Conservation (phyloP, 2,329 filamentous ascomycete genomes). For the Exophiala lecanii-corni region DNA sequence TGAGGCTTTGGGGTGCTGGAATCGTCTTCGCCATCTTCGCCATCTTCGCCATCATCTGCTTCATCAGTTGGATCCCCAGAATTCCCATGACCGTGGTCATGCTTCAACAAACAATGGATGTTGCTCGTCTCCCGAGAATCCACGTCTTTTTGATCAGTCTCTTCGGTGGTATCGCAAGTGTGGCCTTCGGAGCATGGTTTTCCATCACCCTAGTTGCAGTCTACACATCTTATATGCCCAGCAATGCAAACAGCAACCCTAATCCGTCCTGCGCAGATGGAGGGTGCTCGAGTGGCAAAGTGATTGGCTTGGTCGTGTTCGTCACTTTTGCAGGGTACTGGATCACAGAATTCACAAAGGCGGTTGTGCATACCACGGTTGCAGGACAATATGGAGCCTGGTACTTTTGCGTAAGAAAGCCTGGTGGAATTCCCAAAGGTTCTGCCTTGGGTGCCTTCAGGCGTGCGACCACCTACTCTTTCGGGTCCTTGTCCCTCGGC, state of each 20-base stretch:
- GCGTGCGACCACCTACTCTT: conserved; percentile 81
- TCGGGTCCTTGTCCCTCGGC: conserved; percentile 83
- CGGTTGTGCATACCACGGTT: conserved; percentile 82
- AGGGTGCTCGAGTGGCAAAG: conserved; percentile 67
- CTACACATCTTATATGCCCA: conserved; percentile 77
- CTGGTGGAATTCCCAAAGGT: conserved; percentile 64
- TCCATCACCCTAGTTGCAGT: conserved; percentile 79
- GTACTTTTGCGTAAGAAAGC: conserved; percentile 71
- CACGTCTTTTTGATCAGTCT: conserved; percentile 83
- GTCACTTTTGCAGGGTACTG: conserved; percentile 90
- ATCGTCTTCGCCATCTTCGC: conserved; percentile 82
- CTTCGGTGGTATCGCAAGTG: conserved; percentile 71
- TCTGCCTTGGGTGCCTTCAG: conserved; percentile 79
- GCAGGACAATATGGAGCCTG: conserved; percentile 87
- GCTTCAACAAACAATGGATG: conserved; percentile 79
- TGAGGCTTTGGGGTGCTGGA: conserved; percentile 73
- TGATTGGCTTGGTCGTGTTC: conserved; percentile 80
- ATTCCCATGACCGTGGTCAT: conserved; percentile 91
- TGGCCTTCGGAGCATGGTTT: conserved; percentile 79
- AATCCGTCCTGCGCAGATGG: conserved; percentile 52
- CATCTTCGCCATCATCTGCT: conserved; percentile 75
- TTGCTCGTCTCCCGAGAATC: conserved; percentile 69
- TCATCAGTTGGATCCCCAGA: conserved; percentile 81
- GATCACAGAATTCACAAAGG: conserved; percentile 91
- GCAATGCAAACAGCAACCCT: conserved; percentile 33